phyloP scores from a whole-genome alignment of 176 grass and related monocot genomes.

The Stipa capillata region DNA sequence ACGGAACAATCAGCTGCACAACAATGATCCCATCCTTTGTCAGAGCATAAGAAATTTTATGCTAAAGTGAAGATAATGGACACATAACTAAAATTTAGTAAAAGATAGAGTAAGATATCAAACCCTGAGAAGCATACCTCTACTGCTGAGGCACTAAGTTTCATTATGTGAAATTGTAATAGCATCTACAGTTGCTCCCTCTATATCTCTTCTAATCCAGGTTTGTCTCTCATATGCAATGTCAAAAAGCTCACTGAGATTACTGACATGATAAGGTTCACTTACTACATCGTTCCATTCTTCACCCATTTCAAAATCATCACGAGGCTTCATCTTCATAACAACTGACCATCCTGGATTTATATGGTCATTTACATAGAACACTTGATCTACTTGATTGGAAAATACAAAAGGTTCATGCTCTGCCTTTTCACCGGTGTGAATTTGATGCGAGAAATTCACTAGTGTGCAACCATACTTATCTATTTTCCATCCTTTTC shows the following conservation, averaged over 20 bases:
- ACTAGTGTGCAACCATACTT: conserved; percentile 6
- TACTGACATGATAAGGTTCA: not conserved
- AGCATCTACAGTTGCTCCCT: too few relatives aligned
- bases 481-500: not conserved
- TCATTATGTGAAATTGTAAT: too few relatives aligned
- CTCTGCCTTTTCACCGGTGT: not conserved
- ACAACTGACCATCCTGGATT: conserved; percentile 1
- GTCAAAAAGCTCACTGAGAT: not conserved
- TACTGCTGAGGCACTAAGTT: too few relatives aligned
- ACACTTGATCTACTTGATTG: conserved; percentile 11
- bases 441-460: conserved; percentile 4
- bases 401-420: conserved; percentile 12
- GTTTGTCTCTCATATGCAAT: too few relatives aligned
- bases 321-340: not conserved
- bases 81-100: too few relatives aligned
- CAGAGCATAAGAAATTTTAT: too few relatives aligned
- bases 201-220: too few relatives aligned
- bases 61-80: too few relatives aligned
- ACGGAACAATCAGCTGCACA: too few relatives aligned
- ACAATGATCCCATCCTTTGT: too few relatives aligned
- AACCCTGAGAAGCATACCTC: too few relatives aligned
- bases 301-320: not conserved
- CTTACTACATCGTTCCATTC: conserved; percentile 10
- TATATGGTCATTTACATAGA: not conserved
- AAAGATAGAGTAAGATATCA: too few relatives aligned